Conservation (phyloP, 305 asterid genomes). For the Fraxinus albicans region DNA sequence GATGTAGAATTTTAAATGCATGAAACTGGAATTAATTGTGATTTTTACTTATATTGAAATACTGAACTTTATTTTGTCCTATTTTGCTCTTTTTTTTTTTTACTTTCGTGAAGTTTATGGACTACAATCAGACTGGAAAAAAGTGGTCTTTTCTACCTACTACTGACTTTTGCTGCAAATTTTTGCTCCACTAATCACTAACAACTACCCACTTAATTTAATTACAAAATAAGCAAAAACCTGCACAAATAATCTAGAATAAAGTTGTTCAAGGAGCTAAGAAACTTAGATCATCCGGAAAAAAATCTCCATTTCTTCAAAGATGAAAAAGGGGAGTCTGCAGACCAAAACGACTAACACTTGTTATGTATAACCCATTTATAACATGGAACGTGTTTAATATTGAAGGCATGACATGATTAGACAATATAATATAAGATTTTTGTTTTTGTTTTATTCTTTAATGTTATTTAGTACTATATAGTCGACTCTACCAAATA, state of each 20-base stretch:
- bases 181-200: neutral
- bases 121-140: neutral
- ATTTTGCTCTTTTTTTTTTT: neutral
- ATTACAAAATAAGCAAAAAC: neutral
- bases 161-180: too few relatives aligned
- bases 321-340: neutral
- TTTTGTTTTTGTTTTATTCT: neutral
- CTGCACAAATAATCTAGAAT: neutral
- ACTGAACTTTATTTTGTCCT: neutral
- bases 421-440: too few relatives aligned
- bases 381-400: neutral
- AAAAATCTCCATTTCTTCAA: too few relatives aligned
- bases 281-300: neutral
- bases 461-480: neutral
- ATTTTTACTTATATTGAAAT: neutral
- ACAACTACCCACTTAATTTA: neutral
- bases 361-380: too few relatives aligned
- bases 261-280: neutral
- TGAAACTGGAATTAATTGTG: neutral
- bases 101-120: neutral
- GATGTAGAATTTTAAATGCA: neutral
- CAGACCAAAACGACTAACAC: neutral
- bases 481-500: neutral
- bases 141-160: neutral
- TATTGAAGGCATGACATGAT: neutral